Conservation (phyloP, 768 basidiomycete genomes). For the Royoungia palumana region DNA sequence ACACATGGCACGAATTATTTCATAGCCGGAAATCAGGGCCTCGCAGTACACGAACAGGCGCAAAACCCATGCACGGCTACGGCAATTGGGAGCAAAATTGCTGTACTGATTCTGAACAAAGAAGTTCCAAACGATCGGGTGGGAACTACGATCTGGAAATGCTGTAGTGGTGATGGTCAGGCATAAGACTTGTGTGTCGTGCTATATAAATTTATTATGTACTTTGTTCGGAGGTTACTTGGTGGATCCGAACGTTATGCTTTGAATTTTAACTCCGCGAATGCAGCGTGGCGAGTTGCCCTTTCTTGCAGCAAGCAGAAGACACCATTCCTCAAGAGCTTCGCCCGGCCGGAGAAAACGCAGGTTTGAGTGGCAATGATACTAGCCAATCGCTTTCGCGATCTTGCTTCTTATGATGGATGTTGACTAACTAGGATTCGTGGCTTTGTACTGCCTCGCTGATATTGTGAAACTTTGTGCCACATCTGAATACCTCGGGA, state of each 20-base stretch:
- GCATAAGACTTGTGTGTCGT: constrained; percentile 1
- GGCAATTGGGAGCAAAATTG: not conserved
- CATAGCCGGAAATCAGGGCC: constrained; percentile 27
- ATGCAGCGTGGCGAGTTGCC: too few species aligned
- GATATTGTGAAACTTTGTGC: constrained; percentile 23
- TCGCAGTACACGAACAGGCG: constrained; percentile 1
- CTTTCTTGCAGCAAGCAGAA: constrained; percentile 2
- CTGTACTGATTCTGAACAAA: not conserved
- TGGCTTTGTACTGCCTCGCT: constrained; percentile 24
- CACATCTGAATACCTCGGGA: constrained; percentile 4
- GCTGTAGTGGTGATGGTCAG: not conserved
- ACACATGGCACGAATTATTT: constrained; percentile 15
- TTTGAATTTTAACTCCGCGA: too few species aligned
- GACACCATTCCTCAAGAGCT: constrained; percentile 2
- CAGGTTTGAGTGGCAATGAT: constrained; percentile 24
- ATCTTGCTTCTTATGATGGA: constrained; percentile 10
- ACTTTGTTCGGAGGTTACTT: constrained; percentile 1
- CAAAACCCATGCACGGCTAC: constrained; percentile 6
- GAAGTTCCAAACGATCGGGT: constrained; percentile 12
- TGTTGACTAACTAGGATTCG: constrained; percentile 15
- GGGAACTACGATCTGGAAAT: constrained; percentile 7
- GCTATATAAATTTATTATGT: constrained; percentile 24
- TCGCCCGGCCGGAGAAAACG: constrained; percentile 1
- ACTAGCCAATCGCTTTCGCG: constrained; percentile 18
- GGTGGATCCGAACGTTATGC: not conserved